Evolutionary conservation across 306 rosid genomes (phyloP).

Genomic region (Sindora glabra): DNA sequence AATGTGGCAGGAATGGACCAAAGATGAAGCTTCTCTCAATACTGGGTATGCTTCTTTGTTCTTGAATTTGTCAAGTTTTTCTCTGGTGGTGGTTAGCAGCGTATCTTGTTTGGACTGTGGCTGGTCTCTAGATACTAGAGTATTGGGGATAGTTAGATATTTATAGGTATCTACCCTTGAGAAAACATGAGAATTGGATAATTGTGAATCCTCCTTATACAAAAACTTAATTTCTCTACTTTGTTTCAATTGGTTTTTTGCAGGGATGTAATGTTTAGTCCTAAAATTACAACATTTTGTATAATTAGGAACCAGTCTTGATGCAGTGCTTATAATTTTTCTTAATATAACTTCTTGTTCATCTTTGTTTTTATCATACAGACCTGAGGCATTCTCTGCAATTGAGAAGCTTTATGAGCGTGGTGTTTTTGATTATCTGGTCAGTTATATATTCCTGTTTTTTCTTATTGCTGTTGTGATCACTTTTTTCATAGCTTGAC

Average conservation of each 20-base stretch:
- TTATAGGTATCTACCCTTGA: too few relatives aligned
- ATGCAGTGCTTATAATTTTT: neutral
- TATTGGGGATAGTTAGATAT: too few relatives aligned
- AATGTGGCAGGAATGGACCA: constrained; percentile 89
- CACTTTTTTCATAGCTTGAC: constrained; percentile 2
- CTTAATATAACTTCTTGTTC: neutral
- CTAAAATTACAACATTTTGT: too few relatives aligned
- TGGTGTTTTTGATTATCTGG: constrained; percentile 71
- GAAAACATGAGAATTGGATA: too few relatives aligned
- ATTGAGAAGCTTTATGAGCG: constrained; percentile 64
- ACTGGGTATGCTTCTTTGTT: constrained; percentile 30
- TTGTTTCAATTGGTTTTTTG: too few relatives aligned
- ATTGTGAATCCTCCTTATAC: too few relatives aligned
- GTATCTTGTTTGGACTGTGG: neutral
- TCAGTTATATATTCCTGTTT: constrained; percentile 29
- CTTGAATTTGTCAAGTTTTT: neutral
- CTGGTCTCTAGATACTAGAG: too few relatives aligned
- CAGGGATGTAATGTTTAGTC: too few relatives aligned
- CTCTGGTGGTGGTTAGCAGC: neutral
- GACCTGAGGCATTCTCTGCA: constrained; percentile 37
- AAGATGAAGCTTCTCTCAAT: constrained; percentile 63
- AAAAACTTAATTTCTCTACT: too few relatives aligned
- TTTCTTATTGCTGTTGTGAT: neutral
- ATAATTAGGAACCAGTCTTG: neutral
- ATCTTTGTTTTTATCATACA: constrained; percentile 18